These are phyloP conservation scores for Mycena sp. DNA, from an alignment of 1,284 basidiomycete species.

Conservation along the genomic window DNA sequence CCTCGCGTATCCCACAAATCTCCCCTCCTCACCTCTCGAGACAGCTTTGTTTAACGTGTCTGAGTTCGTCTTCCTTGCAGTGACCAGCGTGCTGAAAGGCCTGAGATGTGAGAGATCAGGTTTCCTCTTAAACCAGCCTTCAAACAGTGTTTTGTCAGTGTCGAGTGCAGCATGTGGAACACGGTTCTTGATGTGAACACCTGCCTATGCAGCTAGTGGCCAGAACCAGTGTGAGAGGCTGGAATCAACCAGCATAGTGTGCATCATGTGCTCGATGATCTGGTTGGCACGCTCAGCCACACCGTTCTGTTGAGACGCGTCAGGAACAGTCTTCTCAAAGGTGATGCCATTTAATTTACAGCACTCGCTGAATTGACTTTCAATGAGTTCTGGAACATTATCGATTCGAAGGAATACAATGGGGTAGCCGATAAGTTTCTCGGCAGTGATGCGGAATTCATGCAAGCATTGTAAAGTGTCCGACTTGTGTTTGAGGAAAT, in stretches of 20 bases:
- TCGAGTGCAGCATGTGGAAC: conserved; percentile 5
- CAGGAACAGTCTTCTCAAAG: too few relatives aligned
- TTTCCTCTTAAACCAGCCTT: conserved; percentile 33
- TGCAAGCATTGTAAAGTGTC: conserved; percentile 18
- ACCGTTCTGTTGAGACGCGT: conserved; percentile 44
- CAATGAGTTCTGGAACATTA: conserved; percentile 41
- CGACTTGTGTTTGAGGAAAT: conserved; percentile 12
- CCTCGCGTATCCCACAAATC: too few relatives aligned
- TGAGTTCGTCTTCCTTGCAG: conserved; percentile 25
- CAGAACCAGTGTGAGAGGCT: conserved; percentile 19
- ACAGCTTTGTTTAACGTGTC: conserved; percentile 21
- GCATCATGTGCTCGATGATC: conserved; percentile 31
- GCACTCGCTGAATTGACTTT: conserved; percentile 34
- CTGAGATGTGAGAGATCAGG: conserved; percentile 28
- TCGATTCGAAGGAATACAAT: conserved; percentile 40
- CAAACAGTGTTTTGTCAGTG: conserved; percentile 36
- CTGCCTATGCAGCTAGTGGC: conserved; percentile 2
- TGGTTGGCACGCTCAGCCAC: conserved; percentile 42
- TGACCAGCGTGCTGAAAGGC: conserved; percentile 19
- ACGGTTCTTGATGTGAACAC: conserved; percentile 22
- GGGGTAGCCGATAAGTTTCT: conserved; percentile 25
- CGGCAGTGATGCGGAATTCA: conserved; percentile 20
- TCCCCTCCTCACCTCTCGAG: conserved; percentile 12
- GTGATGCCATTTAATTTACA: conserved; percentile 35
- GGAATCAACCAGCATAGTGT: conserved; percentile 24